A percentile compares a stretch with the other conserved stretches of the same genome.
Conservation (phyloP, 768 basidiomycete species). For the Phaffia tasmanica region DNA sequence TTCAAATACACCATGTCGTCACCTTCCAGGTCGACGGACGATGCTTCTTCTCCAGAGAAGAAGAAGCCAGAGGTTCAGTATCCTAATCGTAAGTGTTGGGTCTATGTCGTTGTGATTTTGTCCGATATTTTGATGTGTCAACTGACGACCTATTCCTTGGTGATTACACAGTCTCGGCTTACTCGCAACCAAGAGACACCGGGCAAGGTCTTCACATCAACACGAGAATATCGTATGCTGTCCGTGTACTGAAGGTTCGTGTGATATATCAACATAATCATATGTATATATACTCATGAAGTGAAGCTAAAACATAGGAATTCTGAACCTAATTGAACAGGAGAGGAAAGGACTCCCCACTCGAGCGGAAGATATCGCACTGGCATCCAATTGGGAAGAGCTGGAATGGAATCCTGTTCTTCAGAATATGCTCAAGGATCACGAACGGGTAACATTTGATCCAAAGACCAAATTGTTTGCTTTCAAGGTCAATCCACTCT, state of each 20-base stretch:
- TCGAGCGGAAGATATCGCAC: conserved; percentile 76
- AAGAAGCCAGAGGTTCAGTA: no score
- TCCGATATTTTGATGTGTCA: no score
- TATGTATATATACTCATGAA: background rate
- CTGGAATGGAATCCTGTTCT: conserved; percentile 59
- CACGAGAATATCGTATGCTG: conserved; percentile 75
- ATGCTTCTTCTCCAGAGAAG: no score
- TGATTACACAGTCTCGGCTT: conserved; percentile 52
- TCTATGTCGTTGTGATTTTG: no score
- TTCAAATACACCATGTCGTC: no score
- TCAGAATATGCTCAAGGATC: conserved; percentile 67
- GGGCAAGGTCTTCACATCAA: conserved; percentile 70
- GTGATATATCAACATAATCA: conserved; percentile 2
- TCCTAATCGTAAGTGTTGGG: no score
- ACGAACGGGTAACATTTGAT: conserved; percentile 69
- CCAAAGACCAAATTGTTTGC: conserved; percentile 74
- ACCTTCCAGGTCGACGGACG: no score
- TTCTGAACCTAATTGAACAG: background rate
- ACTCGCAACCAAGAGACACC: conserved; percentile 78
- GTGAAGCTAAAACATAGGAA: background rate
- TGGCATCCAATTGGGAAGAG: conserved; percentile 59
- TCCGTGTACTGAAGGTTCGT: conserved; percentile 65
- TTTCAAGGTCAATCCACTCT: conserved; percentile 54
- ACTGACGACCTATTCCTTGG: background rate
- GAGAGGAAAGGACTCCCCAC: conserved; percentile 50